Base-by-base conservation (phyloP, 306 rosid genomes). In the Hippophae tibetana region DNA sequence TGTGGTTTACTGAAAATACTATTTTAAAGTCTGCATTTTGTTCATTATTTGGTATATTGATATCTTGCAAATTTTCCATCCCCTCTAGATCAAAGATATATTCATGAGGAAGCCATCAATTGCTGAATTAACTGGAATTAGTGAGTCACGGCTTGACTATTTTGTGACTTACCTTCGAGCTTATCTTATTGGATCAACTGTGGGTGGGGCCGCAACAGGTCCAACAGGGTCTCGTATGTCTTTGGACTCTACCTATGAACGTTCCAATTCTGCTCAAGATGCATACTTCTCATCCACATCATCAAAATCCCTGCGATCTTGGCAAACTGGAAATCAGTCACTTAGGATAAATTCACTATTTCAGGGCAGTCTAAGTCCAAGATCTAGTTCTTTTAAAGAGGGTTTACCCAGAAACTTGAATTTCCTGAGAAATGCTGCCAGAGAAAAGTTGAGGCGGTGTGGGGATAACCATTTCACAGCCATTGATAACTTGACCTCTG, bases 111-210 rank as follows among this genome's bases (percentile, higher is more conserved):
- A 81, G 61, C 97, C 99, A 26, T 88, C 99, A 48, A 71, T 93
- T 69, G 82, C 88, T 9, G 89, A 80, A 56, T 67, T 93, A 74
- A 93, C 97, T 74, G 99, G 99, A 78, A 88, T 93, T 63, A 82
- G 95, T 67, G 84, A 82, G 71, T 74, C 89, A 13, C 82, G 99
- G 50, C 95, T 93, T 31, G 87, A 88, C 56, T 88, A 82, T 79
- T 88, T 93, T 84, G 95, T 95, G 44, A 82, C 86, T 66, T 86
- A 86, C 62, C 97, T 93, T 68, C 94, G 81, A 50, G 85, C 99
- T 51, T 85, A 78, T 88, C 99, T 93, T 61, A 73, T 80, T 58
- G 95, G 95, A 60, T 79, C 93, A 56, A 59, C 87, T 1, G 76
- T 69, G 18, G 70, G 70, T 54, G 77, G 69, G 56, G 52, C 59